phyloP scores from a whole-genome alignment of 441 rosid genomes.

The Gossypium laxum region DNA sequence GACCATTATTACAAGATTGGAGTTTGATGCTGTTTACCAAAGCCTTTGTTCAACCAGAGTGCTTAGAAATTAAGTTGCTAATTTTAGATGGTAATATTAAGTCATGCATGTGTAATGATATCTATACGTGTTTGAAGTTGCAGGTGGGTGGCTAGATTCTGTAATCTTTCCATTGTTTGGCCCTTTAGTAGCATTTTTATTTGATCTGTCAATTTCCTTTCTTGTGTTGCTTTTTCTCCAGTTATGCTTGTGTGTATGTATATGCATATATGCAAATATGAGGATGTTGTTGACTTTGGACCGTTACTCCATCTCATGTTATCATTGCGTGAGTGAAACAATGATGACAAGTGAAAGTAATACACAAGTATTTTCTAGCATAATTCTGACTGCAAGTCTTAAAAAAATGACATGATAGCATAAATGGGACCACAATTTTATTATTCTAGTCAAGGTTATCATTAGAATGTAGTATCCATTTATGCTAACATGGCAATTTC shows the following conservation, averaged over 20 bases:
- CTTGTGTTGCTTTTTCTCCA: not conserved
- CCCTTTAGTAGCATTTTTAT: not conserved
- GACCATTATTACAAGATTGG: not conserved
- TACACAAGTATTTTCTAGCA: not conserved
- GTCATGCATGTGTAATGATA: not conserved
- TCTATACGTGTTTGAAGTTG: not conserved
- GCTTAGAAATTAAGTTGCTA: not conserved
- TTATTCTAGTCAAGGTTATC: not conserved
- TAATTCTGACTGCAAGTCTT: not conserved
- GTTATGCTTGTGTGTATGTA: not conserved
- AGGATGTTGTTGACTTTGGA: not conserved
- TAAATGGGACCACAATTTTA: not conserved
- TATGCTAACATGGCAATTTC: not conserved
- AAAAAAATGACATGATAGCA: not conserved
- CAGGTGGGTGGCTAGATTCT: not conserved
- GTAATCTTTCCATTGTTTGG: not conserved
- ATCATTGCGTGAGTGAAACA: not conserved
- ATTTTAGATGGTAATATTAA: not conserved
- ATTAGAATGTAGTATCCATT: not conserved
- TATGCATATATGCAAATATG: not conserved
- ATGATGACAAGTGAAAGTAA: not conserved
- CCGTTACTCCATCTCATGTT: not conserved
- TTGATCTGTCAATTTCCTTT: not conserved
- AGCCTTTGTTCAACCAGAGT: not conserved
- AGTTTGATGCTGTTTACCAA: not conserved